Evolutionary conservation across 805 yeast species (phyloP).

Genomic region (Cyberlindnera mrakii): DNA sequence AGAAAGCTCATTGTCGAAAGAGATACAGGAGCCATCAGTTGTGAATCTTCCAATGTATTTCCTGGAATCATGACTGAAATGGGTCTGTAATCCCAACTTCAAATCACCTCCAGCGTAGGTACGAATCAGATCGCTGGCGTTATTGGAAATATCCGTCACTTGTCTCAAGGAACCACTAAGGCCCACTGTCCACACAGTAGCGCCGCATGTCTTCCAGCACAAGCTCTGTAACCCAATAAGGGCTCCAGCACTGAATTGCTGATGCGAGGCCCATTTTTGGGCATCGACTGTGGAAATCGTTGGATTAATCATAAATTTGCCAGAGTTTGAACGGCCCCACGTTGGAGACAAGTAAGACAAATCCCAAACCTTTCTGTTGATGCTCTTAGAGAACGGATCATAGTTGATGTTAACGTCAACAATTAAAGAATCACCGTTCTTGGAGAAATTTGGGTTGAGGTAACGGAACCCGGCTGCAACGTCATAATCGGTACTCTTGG

Average conservation of each 20-base stretch:
- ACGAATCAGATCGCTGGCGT: conserved; percentile 50
- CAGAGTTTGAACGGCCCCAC: conserved; percentile 33
- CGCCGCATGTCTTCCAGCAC: conserved; percentile 15
- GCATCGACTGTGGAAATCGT: conserved; percentile 42
- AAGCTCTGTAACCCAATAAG: conserved; percentile 41
- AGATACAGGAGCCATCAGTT: conserved; percentile 36
- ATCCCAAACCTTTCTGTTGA: conserved; percentile 44
- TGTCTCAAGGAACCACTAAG: conserved; percentile 54
- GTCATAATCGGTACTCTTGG: conserved; percentile 29
- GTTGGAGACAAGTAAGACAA: conserved; percentile 40
- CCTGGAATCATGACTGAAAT: conserved; percentile 39
- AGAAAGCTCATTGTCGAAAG: conserved; percentile 38
- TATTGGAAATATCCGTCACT: conserved; percentile 44
- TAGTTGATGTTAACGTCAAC: conserved; percentile 41
- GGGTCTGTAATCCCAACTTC: conserved; percentile 45
- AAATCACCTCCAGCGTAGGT: conserved; percentile 47
- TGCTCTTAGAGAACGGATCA: conserved; percentile 40
- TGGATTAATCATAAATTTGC: conserved; percentile 42
- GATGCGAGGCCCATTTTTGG: conserved; percentile 43
- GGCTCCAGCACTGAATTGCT: conserved; percentile 41
- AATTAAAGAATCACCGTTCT: conserved; percentile 50
- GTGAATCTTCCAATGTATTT: conserved; percentile 37
- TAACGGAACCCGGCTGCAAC: conserved; percentile 29
- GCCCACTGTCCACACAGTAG: conserved; percentile 35
- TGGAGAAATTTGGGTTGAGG: conserved; percentile 43